Base-by-base conservation (phyloP, 768 basidiomycete species). In the Gloeostereum incarnatum region DNA sequence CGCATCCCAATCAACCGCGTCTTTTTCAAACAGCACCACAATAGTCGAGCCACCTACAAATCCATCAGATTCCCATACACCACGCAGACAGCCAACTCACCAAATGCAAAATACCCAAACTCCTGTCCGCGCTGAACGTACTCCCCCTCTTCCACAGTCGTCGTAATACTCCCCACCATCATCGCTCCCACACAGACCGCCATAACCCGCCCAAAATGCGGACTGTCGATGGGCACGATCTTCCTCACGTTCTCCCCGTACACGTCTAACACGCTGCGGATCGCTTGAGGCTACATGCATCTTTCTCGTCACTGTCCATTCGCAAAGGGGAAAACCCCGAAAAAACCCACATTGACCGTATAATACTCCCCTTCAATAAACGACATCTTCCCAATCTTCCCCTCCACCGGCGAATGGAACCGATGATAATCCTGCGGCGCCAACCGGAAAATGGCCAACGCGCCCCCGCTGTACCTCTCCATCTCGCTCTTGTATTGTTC, bases 381-480 rank as follows among this genome's bases (percentile, higher is more conserved):
- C 5, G 75, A 78, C 77, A 92, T 89, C 23, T 65, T 66, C 13
- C 92, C 92, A 21, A 97, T 74, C 26, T 55, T 74, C 0, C 92
- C 91, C 43, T 88, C 85, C 17, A 93, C 85, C 0, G 89, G 87
- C 0, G 75, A 75, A 55, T 88, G 86, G 71, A 92, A 96, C 1
- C 92, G 82, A 58, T 97, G 93, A 50, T 96, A 97, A 50, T 97
- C 92, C 60, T 93, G 86, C 1, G 92, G 92, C 1, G 92, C 91
- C 14, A 96, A 64, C 13, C 92, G 68, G 62, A 97, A 97, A 39
- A 96, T 96, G 6, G 72, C 87, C 36, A 99, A 51, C 1, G 84
- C 80, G 4, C 94, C 94, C 6, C 86, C 87, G 1, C 63, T 60
- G 51, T 84, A 98, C 25, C 71, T 69, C 4, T 80, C 76, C n/a